Evolutionary conservation across 1,139 yeast genomes (phyloP), one percentile per base, ranked within the genome.

Genomic region (Taphrina confusa): DNA sequence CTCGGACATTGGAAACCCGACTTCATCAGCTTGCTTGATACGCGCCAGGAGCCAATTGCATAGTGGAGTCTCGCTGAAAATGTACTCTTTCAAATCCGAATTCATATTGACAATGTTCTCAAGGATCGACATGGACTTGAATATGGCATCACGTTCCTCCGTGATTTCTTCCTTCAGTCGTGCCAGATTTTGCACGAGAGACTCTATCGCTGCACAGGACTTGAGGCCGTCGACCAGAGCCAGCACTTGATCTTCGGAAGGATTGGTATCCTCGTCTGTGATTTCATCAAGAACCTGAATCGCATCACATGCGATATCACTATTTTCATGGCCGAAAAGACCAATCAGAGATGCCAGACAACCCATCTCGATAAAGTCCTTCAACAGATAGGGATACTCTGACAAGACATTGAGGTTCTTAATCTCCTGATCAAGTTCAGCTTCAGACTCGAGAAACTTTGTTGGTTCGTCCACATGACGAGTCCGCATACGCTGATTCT

Each of bases 281-380:
- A 72, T 54, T 36, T 72, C 75, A 4, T 60, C 61, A 12, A 71
- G 52, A 14, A 71, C 63, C 33, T 66, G 65, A 16, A 70, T 49
- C 1, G 66, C 67, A 12, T 67, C 69, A 23, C 67, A 66, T 4
- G 69, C 70, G 36, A 75, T 71, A 39, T 72, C 75, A 11, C 67
- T 63, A 56, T 75, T 75, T 12, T 72, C 74, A 54, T 75, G 77
- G 8, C 63, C 63, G 23, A 74, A 49, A 16, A 73, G 60, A 2
- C 66, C 62, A 12, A 67, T 54, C 20, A 73, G 62, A 2, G 66
- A 61, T 4, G 62, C 68, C n/a, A 65, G 50, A 16, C 67, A 65
- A 8, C 68, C 68, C n/a, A 66, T 57, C 18, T 66, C 63, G 9
- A 68, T 60, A 16, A 72, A 62, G 4, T 66, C 68, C 1, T 66